Percentiles rank a stretch among this genome's conserved stretches.
Conservation (phyloP, 441 rosid species). For the Macaranga tanarius region DNA sequence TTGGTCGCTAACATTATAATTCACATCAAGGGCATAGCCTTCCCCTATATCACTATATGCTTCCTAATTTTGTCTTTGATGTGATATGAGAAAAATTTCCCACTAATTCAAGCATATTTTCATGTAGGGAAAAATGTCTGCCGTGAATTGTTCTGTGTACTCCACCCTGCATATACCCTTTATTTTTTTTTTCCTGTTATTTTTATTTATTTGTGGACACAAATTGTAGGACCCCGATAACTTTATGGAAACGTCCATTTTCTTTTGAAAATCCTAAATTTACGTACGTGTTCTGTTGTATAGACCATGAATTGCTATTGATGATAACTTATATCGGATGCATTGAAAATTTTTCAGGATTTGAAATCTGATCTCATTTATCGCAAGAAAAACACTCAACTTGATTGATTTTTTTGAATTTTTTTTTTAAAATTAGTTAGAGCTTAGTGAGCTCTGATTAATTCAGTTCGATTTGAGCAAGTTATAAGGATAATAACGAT, state of each 20-base stretch:
- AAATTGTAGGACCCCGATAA: background rate
- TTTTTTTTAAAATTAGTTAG: too few relatives aligned
- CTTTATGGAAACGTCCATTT: background rate
- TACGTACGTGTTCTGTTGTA: too few relatives aligned
- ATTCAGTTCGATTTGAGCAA: too few relatives aligned
- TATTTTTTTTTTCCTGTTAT: background rate
- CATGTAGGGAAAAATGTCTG: slow-evolving; percentile 21
- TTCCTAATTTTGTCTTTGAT: background rate
- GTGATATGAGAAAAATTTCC: slow-evolving; percentile 12
- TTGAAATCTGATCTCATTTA: background rate
- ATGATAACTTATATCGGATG: too few relatives aligned
- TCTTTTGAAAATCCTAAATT: background rate
- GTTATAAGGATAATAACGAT: too few relatives aligned
- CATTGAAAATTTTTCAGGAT: background rate
- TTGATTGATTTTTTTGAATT: too few relatives aligned
- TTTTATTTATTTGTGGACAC: slow-evolving; percentile 8
- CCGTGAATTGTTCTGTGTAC: slow-evolving; percentile 13
- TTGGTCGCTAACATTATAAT: slow-evolving; percentile 4
- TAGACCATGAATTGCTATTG: too few relatives aligned
- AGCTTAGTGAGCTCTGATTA: too few relatives aligned
- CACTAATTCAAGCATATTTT: slow-evolving; percentile 14
- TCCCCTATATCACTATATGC: background rate
- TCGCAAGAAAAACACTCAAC: background rate
- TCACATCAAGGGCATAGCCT: background rate
- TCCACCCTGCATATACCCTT: background rate